These are phyloP conservation scores for Colletotrichum echinochloae DNA, from an alignment of 2,329 filamentous ascomycete species.

Conservation along the genomic window DNA sequence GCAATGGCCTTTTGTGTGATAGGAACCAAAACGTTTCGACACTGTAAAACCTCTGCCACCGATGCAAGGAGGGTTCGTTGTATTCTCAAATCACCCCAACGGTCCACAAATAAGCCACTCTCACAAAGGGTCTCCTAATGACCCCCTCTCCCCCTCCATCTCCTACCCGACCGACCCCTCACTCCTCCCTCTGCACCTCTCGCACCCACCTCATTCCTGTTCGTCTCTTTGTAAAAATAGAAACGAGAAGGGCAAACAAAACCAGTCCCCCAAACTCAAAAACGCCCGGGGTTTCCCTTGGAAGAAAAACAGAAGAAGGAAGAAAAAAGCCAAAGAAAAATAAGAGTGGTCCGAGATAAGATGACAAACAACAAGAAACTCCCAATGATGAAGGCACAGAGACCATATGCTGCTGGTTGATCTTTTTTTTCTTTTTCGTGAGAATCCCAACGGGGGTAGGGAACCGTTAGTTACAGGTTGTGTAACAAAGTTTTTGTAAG, in stretches of 20 bases:
- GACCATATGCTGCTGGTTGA: conserved; percentile 34
- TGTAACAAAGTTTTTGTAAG: conserved; percentile 13
- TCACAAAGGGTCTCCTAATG: neutral
- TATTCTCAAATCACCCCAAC: conserved; percentile 1
- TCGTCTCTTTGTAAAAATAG: conserved; percentile 24
- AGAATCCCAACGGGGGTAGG: conserved; percentile 18
- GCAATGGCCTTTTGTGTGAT: neutral
- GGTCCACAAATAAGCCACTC: neutral
- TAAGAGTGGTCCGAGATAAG: neutral
- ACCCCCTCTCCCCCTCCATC: neutral
- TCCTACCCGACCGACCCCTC: neutral
- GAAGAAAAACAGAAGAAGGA: neutral
- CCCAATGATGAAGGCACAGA: conserved; percentile 39
- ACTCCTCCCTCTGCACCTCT: neutral
- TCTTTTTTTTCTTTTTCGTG: conserved; percentile 35
- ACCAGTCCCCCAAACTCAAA: conserved; percentile 32
- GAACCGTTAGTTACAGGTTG: conserved; percentile 5
- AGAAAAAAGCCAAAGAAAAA: neutral
- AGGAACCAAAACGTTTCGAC: neutral
- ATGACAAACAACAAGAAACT: conserved; percentile 30
- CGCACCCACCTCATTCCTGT: conserved; percentile 3
- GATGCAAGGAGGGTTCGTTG: neutral
- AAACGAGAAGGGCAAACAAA: neutral
- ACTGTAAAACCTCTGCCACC: neutral
- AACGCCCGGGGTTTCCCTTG: conserved; percentile 28